Conservation (phyloP, 345 rosid genomes). For the Populus nigra region DNA sequence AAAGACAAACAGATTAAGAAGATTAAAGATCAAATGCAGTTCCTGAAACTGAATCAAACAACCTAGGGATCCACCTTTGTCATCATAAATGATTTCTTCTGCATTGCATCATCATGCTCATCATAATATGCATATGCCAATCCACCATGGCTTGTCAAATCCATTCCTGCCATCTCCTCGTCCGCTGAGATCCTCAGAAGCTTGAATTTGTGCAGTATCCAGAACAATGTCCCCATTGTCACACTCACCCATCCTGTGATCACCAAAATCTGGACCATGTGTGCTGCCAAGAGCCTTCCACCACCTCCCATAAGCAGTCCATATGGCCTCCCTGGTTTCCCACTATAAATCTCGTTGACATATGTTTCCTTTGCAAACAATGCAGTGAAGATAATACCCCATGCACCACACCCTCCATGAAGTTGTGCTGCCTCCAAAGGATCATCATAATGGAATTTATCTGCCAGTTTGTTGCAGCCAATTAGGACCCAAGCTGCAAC, state of each 20-base stretch:
- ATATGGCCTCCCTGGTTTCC: conserved; percentile 32
- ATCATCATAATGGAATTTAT: conserved; percentile 34
- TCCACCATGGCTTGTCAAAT: conserved; percentile 43
- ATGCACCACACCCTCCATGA: conserved; percentile 42
- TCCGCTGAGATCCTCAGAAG: conserved; percentile 40
- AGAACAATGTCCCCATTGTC: conserved; percentile 44
- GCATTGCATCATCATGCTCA: conserved; percentile 2
- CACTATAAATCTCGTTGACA: conserved; percentile 29
- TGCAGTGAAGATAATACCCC: conserved; percentile 44
- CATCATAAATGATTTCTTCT: conserved; percentile 18
- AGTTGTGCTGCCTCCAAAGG: conserved; percentile 49
- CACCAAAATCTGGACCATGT: conserved; percentile 36
- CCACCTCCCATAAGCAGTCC: conserved; percentile 47
- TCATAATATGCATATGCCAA: conserved; percentile 32
- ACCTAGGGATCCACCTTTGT: not conserved
- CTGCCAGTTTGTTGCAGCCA: conserved; percentile 38
- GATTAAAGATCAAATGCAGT: not conserved
- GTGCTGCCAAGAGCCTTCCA: conserved; percentile 36
- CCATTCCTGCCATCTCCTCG: conserved; percentile 41
- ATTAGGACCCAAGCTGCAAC: conserved; percentile 41
- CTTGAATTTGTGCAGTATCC: conserved; percentile 22
- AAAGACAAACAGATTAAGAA: not conserved
- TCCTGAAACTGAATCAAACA: conserved; percentile 1
- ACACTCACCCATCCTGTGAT: conserved; percentile 35
- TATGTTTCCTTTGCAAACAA: conserved; percentile 33